Evolutionary conservation across 768 basidiomycete species (phyloP).

Genomic region (Chalciporus piperatus): DNA sequence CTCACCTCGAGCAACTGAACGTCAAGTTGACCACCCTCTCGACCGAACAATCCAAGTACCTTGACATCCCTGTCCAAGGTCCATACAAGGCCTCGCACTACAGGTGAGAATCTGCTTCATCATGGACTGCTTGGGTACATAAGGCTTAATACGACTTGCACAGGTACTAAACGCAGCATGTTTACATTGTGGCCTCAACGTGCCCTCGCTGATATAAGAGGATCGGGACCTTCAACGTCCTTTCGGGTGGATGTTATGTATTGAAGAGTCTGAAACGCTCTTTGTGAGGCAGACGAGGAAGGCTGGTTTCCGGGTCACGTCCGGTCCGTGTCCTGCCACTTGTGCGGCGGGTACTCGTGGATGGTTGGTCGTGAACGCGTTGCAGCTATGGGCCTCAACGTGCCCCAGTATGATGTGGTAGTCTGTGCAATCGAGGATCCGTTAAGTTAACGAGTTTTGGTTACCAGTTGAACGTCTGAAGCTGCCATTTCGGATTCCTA

Average conservation of each 20-base stretch:
- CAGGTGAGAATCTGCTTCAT: conserved; percentile 38
- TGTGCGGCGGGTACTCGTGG: conserved; percentile 2
- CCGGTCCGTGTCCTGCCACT: conserved; percentile 11
- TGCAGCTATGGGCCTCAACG: conserved; percentile 36
- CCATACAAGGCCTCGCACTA: conserved; percentile 75
- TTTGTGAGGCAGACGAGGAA: conserved; percentile 31
- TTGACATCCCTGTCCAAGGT: conserved; percentile 84
- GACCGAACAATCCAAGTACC: conserved; percentile 78
- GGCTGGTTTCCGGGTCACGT: conserved; percentile 17
- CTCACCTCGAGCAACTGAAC: conserved; percentile 87
- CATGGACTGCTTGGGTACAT: not conserved
- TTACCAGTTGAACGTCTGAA: too few relatives aligned
- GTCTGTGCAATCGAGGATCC: not conserved
- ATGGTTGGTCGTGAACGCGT: conserved; percentile 11
- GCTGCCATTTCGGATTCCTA: too few relatives aligned
- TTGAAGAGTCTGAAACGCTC: conserved; percentile 49
- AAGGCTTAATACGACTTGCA: conserved; percentile 1
- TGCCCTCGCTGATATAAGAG: conserved; percentile 60
- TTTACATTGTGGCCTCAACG: conserved; percentile 69
- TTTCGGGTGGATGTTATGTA: conserved; percentile 44
- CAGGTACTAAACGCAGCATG: conserved; percentile 30
- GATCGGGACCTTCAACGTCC: conserved; percentile 70
- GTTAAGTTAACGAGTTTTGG: not conserved
- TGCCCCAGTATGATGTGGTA: conserved; percentile 18
- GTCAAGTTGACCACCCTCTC: conserved; percentile 87